Evolutionary conservation across 1,284 basidiomycete species (phyloP).

Genomic region (Ustilago sp.): DNA sequence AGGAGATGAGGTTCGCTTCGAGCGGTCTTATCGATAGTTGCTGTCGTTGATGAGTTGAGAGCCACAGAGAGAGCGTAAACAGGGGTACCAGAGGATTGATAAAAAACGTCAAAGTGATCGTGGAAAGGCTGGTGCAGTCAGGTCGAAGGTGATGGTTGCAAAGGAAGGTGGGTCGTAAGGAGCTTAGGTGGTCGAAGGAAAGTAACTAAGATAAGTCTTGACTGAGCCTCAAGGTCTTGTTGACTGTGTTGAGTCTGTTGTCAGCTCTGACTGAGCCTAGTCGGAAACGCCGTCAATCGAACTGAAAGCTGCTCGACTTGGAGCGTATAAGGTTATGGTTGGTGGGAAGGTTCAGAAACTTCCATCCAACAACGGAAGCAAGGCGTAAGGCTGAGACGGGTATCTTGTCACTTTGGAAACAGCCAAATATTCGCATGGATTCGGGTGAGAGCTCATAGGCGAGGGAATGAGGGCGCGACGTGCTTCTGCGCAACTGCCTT

Average conservation of each 20-base stretch:
- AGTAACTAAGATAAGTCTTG: background rate
- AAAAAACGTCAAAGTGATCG: background rate
- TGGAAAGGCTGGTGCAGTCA: background rate
- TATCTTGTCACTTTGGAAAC: background rate
- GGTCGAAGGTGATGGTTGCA: background rate
- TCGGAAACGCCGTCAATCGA: slow-evolving; percentile 8
- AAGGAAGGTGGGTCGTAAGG: slow-evolving; percentile 5
- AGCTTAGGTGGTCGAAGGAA: background rate
- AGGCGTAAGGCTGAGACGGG: background rate
- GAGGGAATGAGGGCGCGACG: slow-evolving; percentile 19
- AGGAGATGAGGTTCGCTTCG: background rate
- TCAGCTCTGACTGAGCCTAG: background rate
- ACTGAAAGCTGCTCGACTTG: background rate
- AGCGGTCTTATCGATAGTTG: background rate
- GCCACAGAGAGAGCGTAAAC: background rate
- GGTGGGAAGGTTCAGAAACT: background rate
- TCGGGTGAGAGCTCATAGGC: slow-evolving; percentile 16
- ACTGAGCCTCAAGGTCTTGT: background rate
- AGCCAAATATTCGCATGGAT: slow-evolving; percentile 5
- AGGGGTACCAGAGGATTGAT: background rate
- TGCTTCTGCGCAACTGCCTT: slow-evolving; percentile 8
- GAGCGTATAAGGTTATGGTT: slow-evolving; percentile 11
- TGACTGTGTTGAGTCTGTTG: background rate
- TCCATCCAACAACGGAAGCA: slow-evolving; percentile 4
- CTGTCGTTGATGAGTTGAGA: background rate